Evolutionary conservation across 2,329 filamentous ascomycete genomes (phyloP), one percentile per base, ranked within the genome.

Genomic region (Paraconiothyrium brasiliense): DNA sequence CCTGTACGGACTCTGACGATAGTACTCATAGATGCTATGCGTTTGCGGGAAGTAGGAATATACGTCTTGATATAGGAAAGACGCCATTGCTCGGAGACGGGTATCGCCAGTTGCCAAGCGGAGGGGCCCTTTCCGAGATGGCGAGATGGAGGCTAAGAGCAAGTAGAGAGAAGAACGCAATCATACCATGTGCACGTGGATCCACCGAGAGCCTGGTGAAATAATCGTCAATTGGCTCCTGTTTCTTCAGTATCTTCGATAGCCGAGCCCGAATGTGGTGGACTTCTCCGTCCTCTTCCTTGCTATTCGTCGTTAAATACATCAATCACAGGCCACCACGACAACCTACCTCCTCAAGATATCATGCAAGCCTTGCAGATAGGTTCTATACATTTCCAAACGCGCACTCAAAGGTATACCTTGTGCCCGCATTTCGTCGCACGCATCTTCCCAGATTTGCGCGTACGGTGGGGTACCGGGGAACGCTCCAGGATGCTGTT

Each of bases 371-470:
- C 67, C 84, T 52, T 81, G 75, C 44, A 87, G 68, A 67, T 86
- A 85, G 8, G 77, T 74, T 55, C 81, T 80, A 70, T 86, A 87
- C 62, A 81, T 79, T 35, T 82, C 79, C 35, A 89, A 71, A 27
- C 86, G 81, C 39, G 79, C 76, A 11, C 77, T 72, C 37, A 89
- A 71, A 9, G 79, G 74, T 51, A 81, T 80, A 4, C 82, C 78
- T 68, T 86, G 80, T 13, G 75, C 68, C 62, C 78, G 79, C 65
- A 87, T 82, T 54, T 80, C 79, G 13, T 76, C 69, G 61, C 79
- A 76, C 37, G 87, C 73, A 49, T 84, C 80, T 41, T 80, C 73
- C 86, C 86, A 89, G 32, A 84, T 81, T 32, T 79, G 76, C 59
- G 80, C 78, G 67, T 85, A 85, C 34, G 79, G 71, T 44, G 78